Evolutionary conservation across 768 basidiomycete genomes (phyloP), one percentile per base, ranked within the genome.

Genomic region (Daedaleopsis nitida): DNA sequence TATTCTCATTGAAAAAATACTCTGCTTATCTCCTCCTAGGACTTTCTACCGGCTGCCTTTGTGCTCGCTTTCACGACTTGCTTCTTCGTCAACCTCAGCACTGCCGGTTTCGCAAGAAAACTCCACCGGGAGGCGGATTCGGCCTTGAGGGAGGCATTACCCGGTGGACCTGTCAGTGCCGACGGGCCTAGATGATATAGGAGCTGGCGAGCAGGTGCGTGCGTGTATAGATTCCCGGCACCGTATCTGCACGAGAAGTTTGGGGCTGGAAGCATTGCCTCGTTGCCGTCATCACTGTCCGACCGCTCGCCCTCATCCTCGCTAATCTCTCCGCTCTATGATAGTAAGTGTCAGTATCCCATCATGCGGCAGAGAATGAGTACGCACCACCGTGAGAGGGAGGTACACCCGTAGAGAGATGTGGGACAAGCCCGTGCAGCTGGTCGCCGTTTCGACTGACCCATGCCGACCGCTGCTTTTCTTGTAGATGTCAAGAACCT

Each of bases 401-500:
- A 55, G 44, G 34, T 55, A 55, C 2, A 55, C 44, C n/a, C 55
- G 44, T 3, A 55, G 43, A 4, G 44, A 55, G 12, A 55, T 10
- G n/a, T 55, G 47, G 3, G 55, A 55, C 7, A 55, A 45, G 8
- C 55, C 55, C 8, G 55, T 12, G 5, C 14, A 13, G 17, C 43
- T 42, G 11, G 43, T 10, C 4, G 55, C 55, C 2, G 16, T 8
- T 9, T 55, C 44, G 21, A 55, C 14, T 3, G 55, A 55, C 3
- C 55, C 55, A 27, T 55, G 55, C 9, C 55, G 27, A 10, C 43
- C 11, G 14, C 32, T 47, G 3, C n/a, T 32, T 13, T 55, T 43
- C 55, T 55, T 55, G 55, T 55, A 55, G 14, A 55, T 5, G 24
- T 55, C 44, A 16, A 55, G 24, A 19, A 55, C 32, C 55, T 55